Conservation (phyloP, 768 basidiomycete species). For the Galerina sulciceps region DNA sequence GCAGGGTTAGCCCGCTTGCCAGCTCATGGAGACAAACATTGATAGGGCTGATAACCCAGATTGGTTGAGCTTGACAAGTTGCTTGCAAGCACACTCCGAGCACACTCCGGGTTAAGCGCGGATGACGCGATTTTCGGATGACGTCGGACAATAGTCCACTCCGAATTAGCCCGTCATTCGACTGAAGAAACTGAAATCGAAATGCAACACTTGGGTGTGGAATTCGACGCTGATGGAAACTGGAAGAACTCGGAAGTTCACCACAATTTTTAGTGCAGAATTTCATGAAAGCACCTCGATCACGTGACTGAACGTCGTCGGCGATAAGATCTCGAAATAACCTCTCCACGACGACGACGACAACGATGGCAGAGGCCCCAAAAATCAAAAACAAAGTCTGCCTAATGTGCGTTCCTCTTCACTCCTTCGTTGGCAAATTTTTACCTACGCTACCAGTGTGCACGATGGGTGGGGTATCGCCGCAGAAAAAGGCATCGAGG, state of each 20-base stretch:
- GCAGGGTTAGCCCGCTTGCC: constrained; percentile 6
- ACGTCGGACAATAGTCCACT: not conserved
- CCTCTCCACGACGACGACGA: not conserved
- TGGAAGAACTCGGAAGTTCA: too few relatives aligned
- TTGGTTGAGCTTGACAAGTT: constrained; percentile 4
- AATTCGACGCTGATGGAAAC: too few relatives aligned
- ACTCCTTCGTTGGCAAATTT: not conserved
- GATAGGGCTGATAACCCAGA: constrained; percentile 13
- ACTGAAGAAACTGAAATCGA: not conserved
- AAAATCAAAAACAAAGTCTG: constrained; percentile 88
- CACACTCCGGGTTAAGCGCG: not conserved
- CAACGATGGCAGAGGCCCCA: constrained; percentile 18
- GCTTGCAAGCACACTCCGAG: constrained; percentile 7
- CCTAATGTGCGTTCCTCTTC: constrained; percentile 64
- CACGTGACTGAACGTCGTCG: too few relatives aligned
- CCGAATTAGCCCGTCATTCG: not conserved
- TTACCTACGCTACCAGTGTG: constrained; percentile 52
- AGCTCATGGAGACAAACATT: constrained; percentile 8
- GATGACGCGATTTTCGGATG: not conserved
- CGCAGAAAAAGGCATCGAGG: constrained; percentile 67
- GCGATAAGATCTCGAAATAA: too few relatives aligned
- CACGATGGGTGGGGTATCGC: constrained; percentile 97
- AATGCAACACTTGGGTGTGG: too few relatives aligned
- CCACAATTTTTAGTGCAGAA: too few relatives aligned
- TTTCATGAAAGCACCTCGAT: too few relatives aligned